phyloP scores from a whole-genome alignment of 352 stramenopile genomes.

The Halophytophthora polymorphica region DNA sequence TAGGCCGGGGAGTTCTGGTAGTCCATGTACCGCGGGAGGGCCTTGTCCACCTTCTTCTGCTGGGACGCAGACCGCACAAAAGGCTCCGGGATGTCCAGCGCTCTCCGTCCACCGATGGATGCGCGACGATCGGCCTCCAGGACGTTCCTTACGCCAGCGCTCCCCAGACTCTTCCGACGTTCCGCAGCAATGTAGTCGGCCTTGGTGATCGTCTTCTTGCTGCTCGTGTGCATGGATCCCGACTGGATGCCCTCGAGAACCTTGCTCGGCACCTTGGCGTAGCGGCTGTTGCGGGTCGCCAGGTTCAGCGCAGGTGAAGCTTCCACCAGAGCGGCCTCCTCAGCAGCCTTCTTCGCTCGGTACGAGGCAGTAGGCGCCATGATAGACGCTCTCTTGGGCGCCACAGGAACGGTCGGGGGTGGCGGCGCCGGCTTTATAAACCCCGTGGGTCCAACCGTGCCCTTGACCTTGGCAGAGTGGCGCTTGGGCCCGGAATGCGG shows the following conservation, averaged over 20 bases:
- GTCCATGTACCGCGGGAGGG: constrained; percentile 59
- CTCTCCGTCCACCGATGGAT: constrained; percentile 18
- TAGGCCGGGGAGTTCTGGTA: constrained; percentile 52
- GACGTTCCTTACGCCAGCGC: constrained; percentile 14
- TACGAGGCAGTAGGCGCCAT: constrained; percentile 30
- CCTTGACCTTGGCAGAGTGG: constrained; percentile 8
- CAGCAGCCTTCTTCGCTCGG: constrained; percentile 26
- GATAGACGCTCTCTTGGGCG: constrained; percentile 30
- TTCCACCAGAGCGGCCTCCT: not conserved
- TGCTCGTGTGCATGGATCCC: constrained; percentile 9
- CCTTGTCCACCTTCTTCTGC: constrained; percentile 46
- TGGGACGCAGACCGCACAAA: constrained; percentile 28
- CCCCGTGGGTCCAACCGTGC: constrained; percentile 9
- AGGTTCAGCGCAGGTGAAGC: constrained; percentile 7
- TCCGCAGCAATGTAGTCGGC: constrained; percentile 37
- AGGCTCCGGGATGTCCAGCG: constrained; percentile 21
- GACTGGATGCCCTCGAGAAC: constrained; percentile 28
- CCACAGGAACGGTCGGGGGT: constrained; percentile 15
- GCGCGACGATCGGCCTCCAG: constrained; percentile 23
- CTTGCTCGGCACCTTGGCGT: constrained; percentile 54
- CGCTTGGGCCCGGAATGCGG: not conserved
- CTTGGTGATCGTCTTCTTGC: constrained; percentile 34
- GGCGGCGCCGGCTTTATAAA: constrained; percentile 12
- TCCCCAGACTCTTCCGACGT: constrained; percentile 39
- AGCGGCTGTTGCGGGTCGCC: constrained; percentile 31